A percentile compares a stretch with the other conserved stretches of the same genome.
phyloP scores from a whole-genome alignment of 139 green algal species.

The Chlamydomonas urium region DNA sequence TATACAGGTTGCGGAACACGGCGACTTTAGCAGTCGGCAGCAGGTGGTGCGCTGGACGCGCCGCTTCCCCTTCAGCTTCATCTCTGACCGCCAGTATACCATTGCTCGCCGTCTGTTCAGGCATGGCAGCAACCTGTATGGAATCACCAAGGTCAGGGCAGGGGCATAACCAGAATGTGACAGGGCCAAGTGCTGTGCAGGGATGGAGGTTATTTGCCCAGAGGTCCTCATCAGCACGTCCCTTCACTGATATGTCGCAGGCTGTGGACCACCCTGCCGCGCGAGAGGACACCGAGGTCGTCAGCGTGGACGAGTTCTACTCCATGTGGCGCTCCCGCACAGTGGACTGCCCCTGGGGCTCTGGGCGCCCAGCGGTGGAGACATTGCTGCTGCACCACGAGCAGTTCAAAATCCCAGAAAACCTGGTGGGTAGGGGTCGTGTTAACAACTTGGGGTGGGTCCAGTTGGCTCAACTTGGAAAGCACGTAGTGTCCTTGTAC shows the following conservation, averaged over 20 bases:
- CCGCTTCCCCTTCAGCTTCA: slow-evolving; percentile 86
- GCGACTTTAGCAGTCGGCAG: slow-evolving; percentile 48
- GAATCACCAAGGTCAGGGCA: slow-evolving; percentile 59
- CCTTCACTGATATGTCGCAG: too few relatives aligned
- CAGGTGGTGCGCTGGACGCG: slow-evolving; percentile 85
- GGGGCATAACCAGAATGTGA: too few relatives aligned
- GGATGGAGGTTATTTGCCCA: too few relatives aligned
- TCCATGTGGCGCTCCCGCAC: slow-evolving; percentile 61
- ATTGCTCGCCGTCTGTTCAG: slow-evolving; percentile 67
- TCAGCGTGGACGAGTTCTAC: slow-evolving; percentile 56
- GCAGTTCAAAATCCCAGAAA: slow-evolving; percentile 84
- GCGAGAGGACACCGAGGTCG: slow-evolving; percentile 15
- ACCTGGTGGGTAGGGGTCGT: too few relatives aligned
- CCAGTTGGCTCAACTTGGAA: background rate
- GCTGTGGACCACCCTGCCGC: slow-evolving; percentile 34
- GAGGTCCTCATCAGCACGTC: too few relatives aligned
- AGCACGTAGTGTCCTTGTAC: background rate
- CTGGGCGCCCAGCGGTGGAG: slow-evolving; percentile 59
- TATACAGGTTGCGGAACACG: slow-evolving; percentile 46
- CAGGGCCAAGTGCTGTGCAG: too few relatives aligned
- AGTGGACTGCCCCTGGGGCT: slow-evolving; percentile 63
- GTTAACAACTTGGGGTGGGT: background rate
- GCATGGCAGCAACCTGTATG: slow-evolving; percentile 58
- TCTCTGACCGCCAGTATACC: slow-evolving; percentile 80
- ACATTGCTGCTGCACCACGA: slow-evolving; percentile 84